Conservation (phyloP, 176 grass and related monocot genomes). For the Carex littledalei region DNA sequence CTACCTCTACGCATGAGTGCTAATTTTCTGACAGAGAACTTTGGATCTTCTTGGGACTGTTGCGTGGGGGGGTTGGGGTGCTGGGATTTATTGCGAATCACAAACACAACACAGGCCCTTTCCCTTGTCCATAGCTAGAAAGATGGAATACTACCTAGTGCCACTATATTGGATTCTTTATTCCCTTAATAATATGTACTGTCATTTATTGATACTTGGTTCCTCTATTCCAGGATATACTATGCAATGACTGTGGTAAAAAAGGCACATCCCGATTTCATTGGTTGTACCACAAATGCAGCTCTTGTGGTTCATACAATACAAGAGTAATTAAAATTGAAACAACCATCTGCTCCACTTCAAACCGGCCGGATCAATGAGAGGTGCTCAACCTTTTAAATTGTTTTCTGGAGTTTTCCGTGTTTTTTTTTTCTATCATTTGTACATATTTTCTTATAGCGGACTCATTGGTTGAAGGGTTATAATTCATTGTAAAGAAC, state of each 20-base stretch:
- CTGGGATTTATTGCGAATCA: no score
- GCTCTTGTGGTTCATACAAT: slow-evolving; percentile 84
- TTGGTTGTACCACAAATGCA: slow-evolving; percentile 97
- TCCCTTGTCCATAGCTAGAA: no score
- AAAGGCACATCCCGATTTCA: slow-evolving; percentile 81
- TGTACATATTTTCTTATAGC: slow-evolving; percentile 18
- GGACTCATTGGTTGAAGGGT: neutral
- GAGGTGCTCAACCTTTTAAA: neutral
- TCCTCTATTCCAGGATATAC: slow-evolving; percentile 79
- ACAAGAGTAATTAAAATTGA: slow-evolving; percentile 94
- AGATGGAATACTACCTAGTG: neutral
- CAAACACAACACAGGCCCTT: no score
- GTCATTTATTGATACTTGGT: neutral
- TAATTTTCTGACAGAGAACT: no score
- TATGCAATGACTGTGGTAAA: slow-evolving; percentile 91
- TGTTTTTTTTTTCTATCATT: neutral
- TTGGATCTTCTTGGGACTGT: no score
- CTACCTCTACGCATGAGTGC: no score
- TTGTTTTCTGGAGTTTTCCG: neutral
- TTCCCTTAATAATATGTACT: neutral
- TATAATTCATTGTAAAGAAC: slow-evolving; percentile 6
- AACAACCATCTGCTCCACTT: slow-evolving; percentile 49
- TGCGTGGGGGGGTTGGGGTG: no score
- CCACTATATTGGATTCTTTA: neutral
- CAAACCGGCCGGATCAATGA: slow-evolving; percentile 29